These are phyloP conservation scores for Venturia pyrina DNA, from an alignment of 2,329 filamentous ascomycete genomes.

Conservation along the genomic window DNA sequence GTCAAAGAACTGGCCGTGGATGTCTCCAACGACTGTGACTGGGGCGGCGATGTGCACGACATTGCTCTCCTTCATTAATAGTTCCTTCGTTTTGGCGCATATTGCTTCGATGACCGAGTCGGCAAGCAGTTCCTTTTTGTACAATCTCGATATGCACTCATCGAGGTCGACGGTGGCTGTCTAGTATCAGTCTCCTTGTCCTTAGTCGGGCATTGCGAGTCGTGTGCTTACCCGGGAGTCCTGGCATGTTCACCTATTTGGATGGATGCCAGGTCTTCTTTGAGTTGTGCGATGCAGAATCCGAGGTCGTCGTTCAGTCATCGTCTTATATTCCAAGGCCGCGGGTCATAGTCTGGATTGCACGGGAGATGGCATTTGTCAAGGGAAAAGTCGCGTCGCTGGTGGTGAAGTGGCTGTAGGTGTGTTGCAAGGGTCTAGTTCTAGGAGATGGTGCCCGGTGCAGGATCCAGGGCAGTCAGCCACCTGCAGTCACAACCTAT, in stretches of 20 bases:
- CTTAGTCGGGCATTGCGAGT: not conserved
- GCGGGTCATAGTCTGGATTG: not conserved
- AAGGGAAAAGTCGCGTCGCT: not conserved
- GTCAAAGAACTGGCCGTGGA: slow-evolving; percentile 98
- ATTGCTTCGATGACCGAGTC: slow-evolving; percentile 98
- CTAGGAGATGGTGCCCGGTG: not conserved
- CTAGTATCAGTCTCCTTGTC: not conserved
- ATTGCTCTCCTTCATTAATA: slow-evolving; percentile 99
- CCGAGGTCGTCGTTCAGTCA: slow-evolving; percentile 6
- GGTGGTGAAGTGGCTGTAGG: not conserved
- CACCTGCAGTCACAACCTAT: not conserved
- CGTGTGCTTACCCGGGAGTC: slow-evolving; percentile 9
- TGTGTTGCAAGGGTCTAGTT: not conserved
- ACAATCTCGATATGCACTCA: slow-evolving; percentile 93
- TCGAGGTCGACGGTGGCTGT: slow-evolving; percentile 92
- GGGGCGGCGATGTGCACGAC: slow-evolving; percentile 94
- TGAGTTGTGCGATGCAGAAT: not conserved
- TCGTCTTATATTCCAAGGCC: not conserved
- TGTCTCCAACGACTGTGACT: slow-evolving; percentile 95
- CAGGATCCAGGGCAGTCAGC: not conserved
- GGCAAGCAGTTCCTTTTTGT: slow-evolving; percentile 92
- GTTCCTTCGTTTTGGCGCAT: slow-evolving; percentile 97
- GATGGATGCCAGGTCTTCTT: slow-evolving; percentile 5
- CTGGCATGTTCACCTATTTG: slow-evolving; percentile 9
- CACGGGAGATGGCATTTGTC: not conserved